These are phyloP conservation scores for Wickerhamiella domercqiae DNA, from an alignment of 805 yeast genomes.

Conservation along the genomic window DNA sequence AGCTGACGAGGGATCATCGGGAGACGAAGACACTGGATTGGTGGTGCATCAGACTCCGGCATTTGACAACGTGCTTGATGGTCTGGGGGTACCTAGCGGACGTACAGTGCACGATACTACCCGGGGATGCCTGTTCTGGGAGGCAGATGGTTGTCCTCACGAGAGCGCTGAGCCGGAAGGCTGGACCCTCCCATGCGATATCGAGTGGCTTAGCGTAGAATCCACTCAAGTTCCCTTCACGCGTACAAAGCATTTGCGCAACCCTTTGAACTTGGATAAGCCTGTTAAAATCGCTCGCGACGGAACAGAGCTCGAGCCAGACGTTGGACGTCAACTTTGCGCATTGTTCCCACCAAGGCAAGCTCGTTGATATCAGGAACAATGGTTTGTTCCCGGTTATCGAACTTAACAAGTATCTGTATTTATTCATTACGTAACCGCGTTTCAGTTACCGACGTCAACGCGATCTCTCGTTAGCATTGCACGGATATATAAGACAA, in stretches of 20 bases:
- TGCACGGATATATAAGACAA: no score
- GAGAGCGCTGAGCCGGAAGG: conserved; percentile 15
- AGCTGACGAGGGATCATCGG: neutral
- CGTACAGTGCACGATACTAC: conserved; percentile 23
- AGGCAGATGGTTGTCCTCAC: conserved; percentile 17
- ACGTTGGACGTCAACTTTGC: conserved; percentile 21
- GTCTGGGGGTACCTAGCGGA: conserved; percentile 21
- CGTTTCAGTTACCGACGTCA: no score
- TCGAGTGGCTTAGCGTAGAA: conserved; percentile 24
- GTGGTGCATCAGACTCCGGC: conserved; percentile 7
- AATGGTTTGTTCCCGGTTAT: no score
- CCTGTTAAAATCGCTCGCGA: conserved; percentile 31
- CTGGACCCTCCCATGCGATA: conserved; percentile 27
- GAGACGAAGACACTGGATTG: neutral
- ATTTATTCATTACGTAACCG: no score
- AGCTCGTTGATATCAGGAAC: no score
- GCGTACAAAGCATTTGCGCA: conserved; percentile 22
- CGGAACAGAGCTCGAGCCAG: conserved; percentile 29
- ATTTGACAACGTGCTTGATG: conserved; percentile 6
- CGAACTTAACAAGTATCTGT: no score
- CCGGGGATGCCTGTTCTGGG: conserved; percentile 28
- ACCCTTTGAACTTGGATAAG: conserved; percentile 25
- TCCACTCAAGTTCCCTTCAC: conserved; percentile 21
- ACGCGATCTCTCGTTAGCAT: no score
- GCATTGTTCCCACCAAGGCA: conserved; percentile 23